Evolutionary conservation across 2,329 filamentous ascomycete genomes (phyloP), one percentile per base, ranked within the genome.

Genomic region (Exophiala bonariae): DNA sequence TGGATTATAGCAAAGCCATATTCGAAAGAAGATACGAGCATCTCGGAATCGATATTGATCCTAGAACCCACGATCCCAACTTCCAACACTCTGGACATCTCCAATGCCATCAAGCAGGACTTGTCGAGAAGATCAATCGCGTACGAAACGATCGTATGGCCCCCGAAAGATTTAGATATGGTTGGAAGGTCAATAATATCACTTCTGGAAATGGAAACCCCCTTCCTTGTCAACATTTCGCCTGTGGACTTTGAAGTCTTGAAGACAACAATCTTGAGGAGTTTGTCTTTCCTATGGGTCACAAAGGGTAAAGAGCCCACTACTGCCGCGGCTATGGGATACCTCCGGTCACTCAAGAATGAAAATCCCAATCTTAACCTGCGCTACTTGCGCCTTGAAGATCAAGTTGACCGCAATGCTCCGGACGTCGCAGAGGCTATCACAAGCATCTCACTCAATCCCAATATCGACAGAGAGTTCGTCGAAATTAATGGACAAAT

Each of bases 391-490:
- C 19, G 9, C 13, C 13, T 22, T 18, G 36, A 22, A 9, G 18
- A 10, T 5, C 13, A 9, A 18, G 19, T 20, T 14, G 10, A 19
- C 9, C 14, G 36, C 36, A 11, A 39, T 9, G 6, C 14, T 7
- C 9, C 9, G 14, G 19, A 18, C 9, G 7, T 39, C 9, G 36
- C 36, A 17, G 18, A 18, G 6, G 13, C 10, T 5, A 22, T 39
- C 14, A 9, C 18, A 5, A 17, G 22, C 13, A 9, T 39, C 5
- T 9, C 14, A 5, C 14, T 19, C 11, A 22, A 31, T 6, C 28
- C 46, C 14, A 49, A 35, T 8, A 43, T 32, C 4, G 49, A 52
- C 26, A 20, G 41, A 14, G 49, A 52, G 26, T 52, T 44, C 39
- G 23, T 49, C n/a, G 38, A 49, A 33, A 22, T 52, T 10, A 40